These are phyloP conservation scores for Corylus heterophylla DNA, from an alignment of 306 rosid species.

Conservation along the genomic window DNA sequence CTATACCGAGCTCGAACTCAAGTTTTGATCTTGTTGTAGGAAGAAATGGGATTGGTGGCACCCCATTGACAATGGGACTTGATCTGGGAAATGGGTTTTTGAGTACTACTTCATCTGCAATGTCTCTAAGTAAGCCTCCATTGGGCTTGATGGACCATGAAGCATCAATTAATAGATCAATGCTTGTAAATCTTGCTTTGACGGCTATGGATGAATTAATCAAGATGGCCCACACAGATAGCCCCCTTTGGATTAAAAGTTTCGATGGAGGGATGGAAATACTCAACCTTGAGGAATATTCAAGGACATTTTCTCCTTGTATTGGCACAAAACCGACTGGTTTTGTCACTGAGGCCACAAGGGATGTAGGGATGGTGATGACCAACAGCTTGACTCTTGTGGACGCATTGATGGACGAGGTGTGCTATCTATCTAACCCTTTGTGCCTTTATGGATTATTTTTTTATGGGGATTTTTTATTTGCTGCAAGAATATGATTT, in stretches of 20 bases:
- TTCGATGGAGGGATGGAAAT: conserved; percentile 51
- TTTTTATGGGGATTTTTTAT: not conserved
- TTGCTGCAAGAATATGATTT: not conserved
- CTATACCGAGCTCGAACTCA: conserved; percentile 36
- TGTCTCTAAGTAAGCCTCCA: conserved; percentile 36
- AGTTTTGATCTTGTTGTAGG: conserved; percentile 72
- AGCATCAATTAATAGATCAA: conserved; percentile 42
- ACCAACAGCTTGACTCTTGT: conserved; percentile 56
- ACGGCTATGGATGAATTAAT: conserved; percentile 81
- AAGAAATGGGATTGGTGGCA: conserved; percentile 52
- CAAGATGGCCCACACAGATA: conserved; percentile 59
- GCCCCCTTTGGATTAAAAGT: conserved; percentile 70
- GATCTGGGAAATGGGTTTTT: conserved; percentile 57
- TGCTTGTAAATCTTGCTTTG: conserved; percentile 54
- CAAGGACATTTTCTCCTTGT: conserved; percentile 46
- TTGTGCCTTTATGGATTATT: not conserved
- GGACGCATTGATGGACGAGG: conserved; percentile 70
- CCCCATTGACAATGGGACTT: conserved; percentile 53
- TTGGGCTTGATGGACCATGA: conserved; percentile 48
- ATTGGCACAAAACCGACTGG: conserved; percentile 40
- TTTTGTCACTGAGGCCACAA: conserved; percentile 64
- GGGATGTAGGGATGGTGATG: conserved; percentile 46
- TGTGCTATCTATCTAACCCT: conserved; percentile 31
- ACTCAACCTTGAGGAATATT: conserved; percentile 68
- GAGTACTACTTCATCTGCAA: conserved; percentile 24